Evolutionary conservation across 768 basidiomycete genomes (phyloP).

Genomic region (Mycena albidolilacea): DNA sequence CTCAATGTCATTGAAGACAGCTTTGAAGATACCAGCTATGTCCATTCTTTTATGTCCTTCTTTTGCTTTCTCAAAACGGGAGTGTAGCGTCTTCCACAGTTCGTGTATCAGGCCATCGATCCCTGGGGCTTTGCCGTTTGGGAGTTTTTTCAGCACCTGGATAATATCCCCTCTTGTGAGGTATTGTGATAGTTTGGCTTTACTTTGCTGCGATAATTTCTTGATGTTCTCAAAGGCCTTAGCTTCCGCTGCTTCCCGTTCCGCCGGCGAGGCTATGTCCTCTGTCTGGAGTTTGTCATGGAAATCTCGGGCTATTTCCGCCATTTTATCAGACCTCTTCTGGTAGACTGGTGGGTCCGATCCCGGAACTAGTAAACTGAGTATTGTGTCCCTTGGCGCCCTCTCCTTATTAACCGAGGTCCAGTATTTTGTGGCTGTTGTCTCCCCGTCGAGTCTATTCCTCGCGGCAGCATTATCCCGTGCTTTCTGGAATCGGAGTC

Average conservation of each 20-base stretch:
- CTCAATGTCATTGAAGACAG: conserved; percentile 17
- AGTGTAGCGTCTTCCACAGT: not conserved
- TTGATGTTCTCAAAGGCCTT: not conserved
- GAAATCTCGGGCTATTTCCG: conserved; percentile 46
- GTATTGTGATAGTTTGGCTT: not conserved
- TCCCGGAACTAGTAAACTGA: conserved; percentile 25
- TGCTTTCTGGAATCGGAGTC: not conserved
- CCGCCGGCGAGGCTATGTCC: not conserved
- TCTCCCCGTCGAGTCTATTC: conserved; percentile 12
- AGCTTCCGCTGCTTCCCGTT: not conserved
- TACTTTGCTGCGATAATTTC: not conserved
- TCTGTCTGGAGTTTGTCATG: conserved; percentile 48
- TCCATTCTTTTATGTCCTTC: not conserved
- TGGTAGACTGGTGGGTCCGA: conserved; percentile 22
- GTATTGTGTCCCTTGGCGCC: no score
- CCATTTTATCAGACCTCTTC: conserved; percentile 48
- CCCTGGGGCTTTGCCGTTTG: not conserved
- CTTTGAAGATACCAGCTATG: not conserved
- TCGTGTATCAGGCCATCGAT: not conserved
- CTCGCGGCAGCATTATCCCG: conserved; percentile 23
- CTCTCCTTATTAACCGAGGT: not conserved
- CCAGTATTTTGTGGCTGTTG: not conserved
- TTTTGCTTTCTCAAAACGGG: not conserved
- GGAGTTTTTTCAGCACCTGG: not conserved
- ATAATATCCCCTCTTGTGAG: not conserved